Evolutionary conservation across 805 yeast species (phyloP).

Genomic region (Starmerella sirachaensis): DNA sequence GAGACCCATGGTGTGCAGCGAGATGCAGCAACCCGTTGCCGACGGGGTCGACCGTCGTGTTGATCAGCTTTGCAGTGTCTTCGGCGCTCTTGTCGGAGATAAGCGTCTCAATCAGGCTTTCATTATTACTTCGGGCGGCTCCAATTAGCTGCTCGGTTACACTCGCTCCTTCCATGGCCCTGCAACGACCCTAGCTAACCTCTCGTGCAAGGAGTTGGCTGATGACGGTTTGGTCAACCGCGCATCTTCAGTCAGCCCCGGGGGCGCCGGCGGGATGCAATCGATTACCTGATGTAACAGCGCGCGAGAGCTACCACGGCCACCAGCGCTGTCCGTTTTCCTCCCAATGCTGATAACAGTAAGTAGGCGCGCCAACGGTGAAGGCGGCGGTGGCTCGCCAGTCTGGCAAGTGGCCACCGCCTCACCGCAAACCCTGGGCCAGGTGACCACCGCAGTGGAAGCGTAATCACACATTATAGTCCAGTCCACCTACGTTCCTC

Average conservation of each 20-base stretch:
- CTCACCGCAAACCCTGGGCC: background rate
- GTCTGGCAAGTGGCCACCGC: background rate
- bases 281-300: no score
- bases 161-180: conserved; percentile 53
- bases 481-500: background rate
- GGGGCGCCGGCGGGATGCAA: no score
- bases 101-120: conserved; percentile 54
- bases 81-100: conserved; percentile 30
- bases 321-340: no score
- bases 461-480: no score
- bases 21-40: conserved; percentile 75
- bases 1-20: conserved; percentile 69
- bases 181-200: background rate
- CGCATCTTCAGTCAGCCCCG: no score
- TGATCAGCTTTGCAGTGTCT: conserved; percentile 42
- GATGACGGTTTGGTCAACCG: no score
- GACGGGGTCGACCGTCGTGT: conserved; percentile 59
- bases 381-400: no score
- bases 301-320: no score
- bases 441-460: no score
- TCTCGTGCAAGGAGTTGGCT: no score
- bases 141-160: conserved; percentile 70
- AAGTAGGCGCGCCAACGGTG: no score
- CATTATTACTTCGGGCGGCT: conserved; percentile 77
- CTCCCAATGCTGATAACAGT: no score